A percentile compares a stretch with the other conserved stretches of the same genome.
Evolutionary conservation across 2,329 filamentous ascomycete genomes (phyloP).

Genomic region (Verticillium klebahnii): DNA sequence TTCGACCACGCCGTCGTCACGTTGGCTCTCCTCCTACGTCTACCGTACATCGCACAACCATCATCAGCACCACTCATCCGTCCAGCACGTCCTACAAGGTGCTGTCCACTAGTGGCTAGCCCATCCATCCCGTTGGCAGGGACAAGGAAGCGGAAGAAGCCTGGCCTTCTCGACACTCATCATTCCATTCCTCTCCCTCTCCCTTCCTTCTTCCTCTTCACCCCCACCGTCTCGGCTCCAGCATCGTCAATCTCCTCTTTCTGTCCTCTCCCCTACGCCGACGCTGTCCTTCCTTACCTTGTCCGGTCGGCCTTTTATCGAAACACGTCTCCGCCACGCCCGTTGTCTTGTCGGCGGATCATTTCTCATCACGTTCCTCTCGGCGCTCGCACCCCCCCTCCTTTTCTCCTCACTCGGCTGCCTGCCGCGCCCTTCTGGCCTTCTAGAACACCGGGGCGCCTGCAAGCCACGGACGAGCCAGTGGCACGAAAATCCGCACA

Average conservation of each 20-base stretch:
- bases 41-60: background rate
- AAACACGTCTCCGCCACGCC: too few relatives aligned
- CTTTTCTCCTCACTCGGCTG: background rate
- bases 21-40: background rate
- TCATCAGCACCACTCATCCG: background rate
- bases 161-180: constrained; percentile 9
- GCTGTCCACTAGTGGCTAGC: background rate
- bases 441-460: constrained; percentile 1
- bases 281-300: background rate
- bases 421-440: background rate
- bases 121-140: background rate
- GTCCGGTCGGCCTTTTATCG: background rate
- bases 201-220: constrained; percentile 3
- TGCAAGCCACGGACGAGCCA: constrained; percentile 1
- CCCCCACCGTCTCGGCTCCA: background rate
- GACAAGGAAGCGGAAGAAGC: constrained; percentile 3
- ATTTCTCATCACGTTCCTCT: background rate
- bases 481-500: background rate
- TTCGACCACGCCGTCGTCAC: background rate
- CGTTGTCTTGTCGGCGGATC: background rate
- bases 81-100: background rate
- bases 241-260: background rate
- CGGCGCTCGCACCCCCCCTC: background rate
- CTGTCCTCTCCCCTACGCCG: background rate
- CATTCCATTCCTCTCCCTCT: background rate